Base-by-base conservation (phyloP, 2,329 filamentous ascomycete species). In the Aureobasidium leucospermi region DNA sequence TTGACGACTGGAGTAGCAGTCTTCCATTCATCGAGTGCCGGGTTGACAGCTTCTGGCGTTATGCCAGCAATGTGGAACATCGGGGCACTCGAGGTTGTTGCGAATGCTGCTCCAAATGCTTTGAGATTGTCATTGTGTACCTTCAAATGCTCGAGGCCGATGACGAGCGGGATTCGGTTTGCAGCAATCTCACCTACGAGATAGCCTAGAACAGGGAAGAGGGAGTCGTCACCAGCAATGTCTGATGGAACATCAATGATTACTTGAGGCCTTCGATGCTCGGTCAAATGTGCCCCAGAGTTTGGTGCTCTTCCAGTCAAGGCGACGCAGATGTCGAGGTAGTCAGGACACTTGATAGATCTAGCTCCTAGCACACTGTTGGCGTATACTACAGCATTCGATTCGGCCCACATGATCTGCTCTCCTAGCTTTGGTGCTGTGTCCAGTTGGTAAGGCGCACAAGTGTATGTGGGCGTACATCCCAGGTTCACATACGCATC, bases 291-390 rank as follows among this genome's bases (percentile, higher is more conserved):
- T 16, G 68, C 63, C 0, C 69, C 69, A 0, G 67, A 68, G 15
- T 62, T 41, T 0, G 72, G 71, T 0, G 70, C 70, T 6, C 73
- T 67, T 1, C 77, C 76, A 0, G 76, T 78, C 47, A 79, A 58
- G 0, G 75, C 76, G 38, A 78, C 75, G 42, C 67, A 72, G 6
- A 77, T 68, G 34, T 79, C 76, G 2, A 79, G 67, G 38, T 74
- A 75, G 53, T 78, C 76, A 0, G 77, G 77, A 59, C 76, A 78
- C 59, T 79, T 79, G 58, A 73, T 70, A 0, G 76, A 78, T 19
- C 69, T 68, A 0, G 76, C 75, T 0, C 75, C 76, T 0, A 79
- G 68, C 0, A 78, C 73, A 58, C 75, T 78, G 43, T 79, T 79
- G 1, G 76, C 75, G 59, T 70, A 78, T 0, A 78, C 72, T 0